Evolutionary conservation across 331 rosid genomes (phyloP).

Genomic region (Cucumis variabilis): DNA sequence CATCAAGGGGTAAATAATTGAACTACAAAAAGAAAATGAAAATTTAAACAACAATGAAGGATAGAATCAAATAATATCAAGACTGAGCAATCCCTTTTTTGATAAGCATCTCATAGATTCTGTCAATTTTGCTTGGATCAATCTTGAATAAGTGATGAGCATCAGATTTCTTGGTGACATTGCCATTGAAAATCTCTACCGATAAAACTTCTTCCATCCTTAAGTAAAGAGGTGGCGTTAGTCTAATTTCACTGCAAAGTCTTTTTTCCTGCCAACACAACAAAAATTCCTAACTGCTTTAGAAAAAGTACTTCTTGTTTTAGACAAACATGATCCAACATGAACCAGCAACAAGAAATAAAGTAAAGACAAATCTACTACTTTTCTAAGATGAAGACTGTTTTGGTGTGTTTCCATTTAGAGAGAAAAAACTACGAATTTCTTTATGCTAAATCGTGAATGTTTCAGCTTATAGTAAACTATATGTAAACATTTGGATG

Average conservation of each 20-base stretch:
- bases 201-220: conserved; percentile 85
- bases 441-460: background rate
- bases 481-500: too few relatives aligned
- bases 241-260: conserved; percentile 73
- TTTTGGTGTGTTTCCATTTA: background rate
- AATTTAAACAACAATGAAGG: background rate
- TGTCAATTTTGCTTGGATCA: conserved; percentile 73
- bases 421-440: background rate
- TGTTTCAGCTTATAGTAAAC: background rate
- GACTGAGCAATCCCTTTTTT: conserved; percentile 83
- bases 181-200: conserved; percentile 69
- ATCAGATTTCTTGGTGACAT: conserved; percentile 67
- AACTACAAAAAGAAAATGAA: background rate
- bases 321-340: background rate
- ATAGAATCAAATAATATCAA: conserved; percentile 37
- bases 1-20: background rate
- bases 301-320: background rate
- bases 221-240: conserved; percentile 71
- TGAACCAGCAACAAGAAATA: background rate
- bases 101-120: conserved; percentile 87
- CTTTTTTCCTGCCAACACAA: conserved; percentile 79
- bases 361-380: background rate
- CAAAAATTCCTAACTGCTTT: background rate
- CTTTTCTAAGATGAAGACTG: background rate
- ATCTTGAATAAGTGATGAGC: conserved; percentile 87